Evolutionary conservation across 495 filamentous ascomycete species (phyloP), one percentile per base, ranked within the genome.

Genomic region (Penicillium waksmanii): DNA sequence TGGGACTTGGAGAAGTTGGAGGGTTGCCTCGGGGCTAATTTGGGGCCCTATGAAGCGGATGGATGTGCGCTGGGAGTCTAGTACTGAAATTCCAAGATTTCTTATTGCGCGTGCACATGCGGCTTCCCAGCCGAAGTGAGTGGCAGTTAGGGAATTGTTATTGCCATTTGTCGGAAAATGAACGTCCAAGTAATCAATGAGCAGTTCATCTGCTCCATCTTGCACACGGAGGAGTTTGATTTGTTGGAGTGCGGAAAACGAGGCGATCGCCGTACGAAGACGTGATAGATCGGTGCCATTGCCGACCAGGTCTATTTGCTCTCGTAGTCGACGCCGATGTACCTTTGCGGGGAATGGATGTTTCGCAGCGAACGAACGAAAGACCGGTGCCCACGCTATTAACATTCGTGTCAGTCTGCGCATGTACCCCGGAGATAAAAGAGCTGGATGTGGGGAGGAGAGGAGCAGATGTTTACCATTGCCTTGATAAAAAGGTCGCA

Each of bases 401-500:
- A 13, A n/a, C 8, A 8, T 61, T 51, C 31, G 8, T 7, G 49
- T 76, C 53, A 77, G 72, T 50, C 17, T 36, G 5, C n/a, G 25
- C 17, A 27, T 46, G 18, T 36, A 21, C 55, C 33, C 47, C 23
- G 13, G 27, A 25, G 15, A 33, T 52, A 33, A 31, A 48, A 27
- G 23, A 38, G 11, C 3, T 9, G 15, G 12, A 38, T n/a, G 10
- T 38, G 7, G 9, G 19, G 11, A 23, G 23, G 55, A 38, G 42
- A 34, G 27, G 23, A 23, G 3, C n/a, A 31, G 71, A 64, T 23
- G 68, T 65, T 65, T 80, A 80, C 74, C 73, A 68, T 67, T 73
- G 72, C 75, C 76, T 67, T 77, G 71, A 73, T 89, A 89, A 70
- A 89, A 88, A 54, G 82, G 85, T 65, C 86, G 86, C 67, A 90